These are phyloP conservation scores for Paramecium tetraurelia DNA, from an alignment of 73 alveolate species.

Conservation along the genomic window DNA sequence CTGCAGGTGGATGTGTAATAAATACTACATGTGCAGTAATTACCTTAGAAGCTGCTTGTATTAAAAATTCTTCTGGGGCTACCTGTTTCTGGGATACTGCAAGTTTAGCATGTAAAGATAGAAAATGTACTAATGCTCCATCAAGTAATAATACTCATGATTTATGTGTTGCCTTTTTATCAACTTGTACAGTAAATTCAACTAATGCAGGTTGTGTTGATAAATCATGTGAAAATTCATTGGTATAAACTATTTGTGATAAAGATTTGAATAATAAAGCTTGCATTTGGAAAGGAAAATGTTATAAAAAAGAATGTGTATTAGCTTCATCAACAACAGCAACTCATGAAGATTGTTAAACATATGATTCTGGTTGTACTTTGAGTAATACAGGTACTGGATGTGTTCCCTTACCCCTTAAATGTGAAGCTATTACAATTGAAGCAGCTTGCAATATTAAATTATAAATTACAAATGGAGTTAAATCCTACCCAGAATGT, in stretches of 20 bases:
- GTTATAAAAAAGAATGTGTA: not conserved
- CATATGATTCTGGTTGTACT: not conserved
- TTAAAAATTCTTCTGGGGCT: not conserved
- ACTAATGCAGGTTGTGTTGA: not conserved
- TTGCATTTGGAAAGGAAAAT: not conserved
- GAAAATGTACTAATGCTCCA: not conserved
- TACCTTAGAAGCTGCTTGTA: not conserved
- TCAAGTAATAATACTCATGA: not conserved
- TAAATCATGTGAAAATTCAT: not conserved
- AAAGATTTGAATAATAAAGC: not conserved
- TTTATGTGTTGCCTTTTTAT: not conserved
- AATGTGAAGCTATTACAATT: not conserved
- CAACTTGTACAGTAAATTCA: conserved; percentile 24
- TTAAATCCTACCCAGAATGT: not conserved
- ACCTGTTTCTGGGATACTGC: not conserved
- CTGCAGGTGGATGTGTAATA: not conserved
- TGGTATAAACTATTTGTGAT: not conserved
- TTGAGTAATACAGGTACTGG: not conserved
- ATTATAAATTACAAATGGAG: not conserved
- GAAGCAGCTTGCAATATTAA: not conserved
- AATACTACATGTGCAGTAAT: not conserved
- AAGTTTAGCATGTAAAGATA: not conserved
- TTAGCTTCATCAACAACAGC: not conserved
- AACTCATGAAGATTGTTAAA: not conserved
- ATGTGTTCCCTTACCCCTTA: not conserved